Conservation (phyloP, 306 rosid genomes). For the Chamaecrista fasciculata region DNA sequence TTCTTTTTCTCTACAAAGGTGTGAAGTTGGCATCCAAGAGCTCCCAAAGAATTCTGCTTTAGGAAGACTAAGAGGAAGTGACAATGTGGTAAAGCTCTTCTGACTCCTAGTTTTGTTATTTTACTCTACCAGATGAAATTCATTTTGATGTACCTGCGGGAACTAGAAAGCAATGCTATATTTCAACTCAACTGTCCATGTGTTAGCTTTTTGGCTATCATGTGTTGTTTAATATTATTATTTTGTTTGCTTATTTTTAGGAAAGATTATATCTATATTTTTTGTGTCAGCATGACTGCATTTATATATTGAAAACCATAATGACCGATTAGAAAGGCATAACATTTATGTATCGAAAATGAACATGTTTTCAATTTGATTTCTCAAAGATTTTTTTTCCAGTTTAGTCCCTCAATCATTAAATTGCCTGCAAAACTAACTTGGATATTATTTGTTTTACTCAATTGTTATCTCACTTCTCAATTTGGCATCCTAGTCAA, state of each 20-base stretch:
- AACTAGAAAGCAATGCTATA: neutral
- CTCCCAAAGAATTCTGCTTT: conserved; percentile 69
- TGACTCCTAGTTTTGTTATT: neutral
- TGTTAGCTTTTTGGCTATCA: neutral
- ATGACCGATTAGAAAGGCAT: neutral
- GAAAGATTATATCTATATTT: neutral
- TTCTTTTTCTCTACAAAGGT: conserved; percentile 36
- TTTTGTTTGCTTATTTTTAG: neutral
- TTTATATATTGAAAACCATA: neutral
- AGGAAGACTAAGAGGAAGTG: conserved; percentile 97
- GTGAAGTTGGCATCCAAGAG: conserved; percentile 92
- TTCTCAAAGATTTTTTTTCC: too few relatives aligned
- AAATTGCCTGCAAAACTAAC: too few relatives aligned
- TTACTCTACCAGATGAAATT: neutral
- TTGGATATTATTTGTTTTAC: too few relatives aligned
- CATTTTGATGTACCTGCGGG: neutral
- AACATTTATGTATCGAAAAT: neutral
- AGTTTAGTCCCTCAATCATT: too few relatives aligned
- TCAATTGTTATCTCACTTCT: too few relatives aligned
- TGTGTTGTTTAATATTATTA: too few relatives aligned
- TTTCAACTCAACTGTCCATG: neutral
- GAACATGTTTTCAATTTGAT: neutral
- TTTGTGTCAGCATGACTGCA: neutral
- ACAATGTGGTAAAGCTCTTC: conserved; percentile 70
- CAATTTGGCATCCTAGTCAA: too few relatives aligned